A percentile compares a stretch with the other conserved stretches of the same genome.
These are phyloP conservation scores for Vanilla planifolia DNA, from an alignment of 106 monocot species.

Conservation along the genomic window DNA sequence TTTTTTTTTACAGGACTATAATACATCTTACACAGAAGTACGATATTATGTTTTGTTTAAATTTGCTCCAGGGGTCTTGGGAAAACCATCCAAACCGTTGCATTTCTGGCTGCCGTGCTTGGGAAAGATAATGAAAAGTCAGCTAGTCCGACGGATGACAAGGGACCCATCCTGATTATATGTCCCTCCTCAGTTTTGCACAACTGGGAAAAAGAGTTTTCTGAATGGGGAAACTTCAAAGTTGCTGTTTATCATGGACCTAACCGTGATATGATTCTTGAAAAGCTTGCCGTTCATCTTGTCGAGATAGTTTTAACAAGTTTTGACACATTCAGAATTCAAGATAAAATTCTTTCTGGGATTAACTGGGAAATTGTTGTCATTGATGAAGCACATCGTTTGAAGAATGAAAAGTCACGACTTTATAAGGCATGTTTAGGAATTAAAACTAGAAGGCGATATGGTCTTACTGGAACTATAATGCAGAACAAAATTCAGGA, in stretches of 20 bases:
- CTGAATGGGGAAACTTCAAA: slow-evolving; percentile 62
- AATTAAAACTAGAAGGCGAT: slow-evolving; percentile 71
- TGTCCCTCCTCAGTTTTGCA: slow-evolving; percentile 92
- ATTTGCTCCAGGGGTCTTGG: slow-evolving; percentile 79
- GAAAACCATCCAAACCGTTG: slow-evolving; percentile 94
- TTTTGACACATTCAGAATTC: slow-evolving; percentile 91
- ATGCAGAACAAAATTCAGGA: slow-evolving; percentile 95
- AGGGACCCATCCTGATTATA: slow-evolving; percentile 64
- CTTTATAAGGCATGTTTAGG: slow-evolving; percentile 72
- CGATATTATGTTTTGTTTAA: too few relatives aligned
- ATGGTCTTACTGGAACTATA: slow-evolving; percentile 95
- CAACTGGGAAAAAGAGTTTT: slow-evolving; percentile 95
- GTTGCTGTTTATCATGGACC: slow-evolving; percentile 89
- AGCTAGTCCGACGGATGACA: slow-evolving; percentile 8
- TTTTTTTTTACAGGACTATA: too few relatives aligned
- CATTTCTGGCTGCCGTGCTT: slow-evolving; percentile 77
- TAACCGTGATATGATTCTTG: slow-evolving; percentile 81
- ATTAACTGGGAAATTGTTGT: slow-evolving; percentile 76
- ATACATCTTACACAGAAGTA: too few relatives aligned
- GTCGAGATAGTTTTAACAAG: slow-evolving; percentile 83
- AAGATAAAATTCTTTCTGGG: slow-evolving; percentile 49
- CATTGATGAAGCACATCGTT: slow-evolving; percentile 87
- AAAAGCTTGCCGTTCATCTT: slow-evolving; percentile 40
- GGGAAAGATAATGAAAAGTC: slow-evolving; percentile 41
- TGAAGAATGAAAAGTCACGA: slow-evolving; percentile 94